Evolutionary conservation across 176 grass and related monocot species (phyloP).

Genomic region (Eleusine coracana): DNA sequence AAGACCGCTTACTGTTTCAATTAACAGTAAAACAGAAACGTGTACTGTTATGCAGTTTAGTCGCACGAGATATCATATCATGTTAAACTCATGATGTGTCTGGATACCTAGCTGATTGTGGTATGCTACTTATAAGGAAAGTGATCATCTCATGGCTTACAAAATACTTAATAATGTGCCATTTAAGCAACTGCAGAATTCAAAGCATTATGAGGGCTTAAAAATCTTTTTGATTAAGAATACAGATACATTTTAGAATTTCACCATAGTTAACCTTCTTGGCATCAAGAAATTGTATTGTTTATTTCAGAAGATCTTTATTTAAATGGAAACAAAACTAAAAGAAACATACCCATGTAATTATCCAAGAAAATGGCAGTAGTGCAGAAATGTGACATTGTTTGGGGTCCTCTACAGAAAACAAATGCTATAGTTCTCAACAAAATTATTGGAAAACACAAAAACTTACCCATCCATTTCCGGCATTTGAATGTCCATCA

Average conservation of each 20-base stretch:
- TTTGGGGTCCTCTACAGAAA: not conserved
- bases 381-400: not conserved
- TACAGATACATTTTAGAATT: not conserved
- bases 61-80: not conserved
- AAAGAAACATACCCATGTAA: not conserved
- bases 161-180: not conserved
- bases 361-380: not conserved
- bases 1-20: not conserved
- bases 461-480: constrained; percentile 97
- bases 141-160: not conserved
- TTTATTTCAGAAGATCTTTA: not conserved
- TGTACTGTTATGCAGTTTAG: not conserved
- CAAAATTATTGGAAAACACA: not conserved
- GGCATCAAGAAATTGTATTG: not conserved
- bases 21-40: not conserved
- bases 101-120: not conserved
- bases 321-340: not conserved
- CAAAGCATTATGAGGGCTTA: not conserved
- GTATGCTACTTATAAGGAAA: constrained; percentile 2
- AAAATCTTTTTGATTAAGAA: not conserved
- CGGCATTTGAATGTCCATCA: constrained; percentile 99
- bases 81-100: not conserved
- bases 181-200: not conserved
- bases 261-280: constrained; percentile 8
- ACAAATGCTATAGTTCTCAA: not conserved